Conservation (phyloP, 176 grass and related monocot genomes). For the Secale cereale region DNA sequence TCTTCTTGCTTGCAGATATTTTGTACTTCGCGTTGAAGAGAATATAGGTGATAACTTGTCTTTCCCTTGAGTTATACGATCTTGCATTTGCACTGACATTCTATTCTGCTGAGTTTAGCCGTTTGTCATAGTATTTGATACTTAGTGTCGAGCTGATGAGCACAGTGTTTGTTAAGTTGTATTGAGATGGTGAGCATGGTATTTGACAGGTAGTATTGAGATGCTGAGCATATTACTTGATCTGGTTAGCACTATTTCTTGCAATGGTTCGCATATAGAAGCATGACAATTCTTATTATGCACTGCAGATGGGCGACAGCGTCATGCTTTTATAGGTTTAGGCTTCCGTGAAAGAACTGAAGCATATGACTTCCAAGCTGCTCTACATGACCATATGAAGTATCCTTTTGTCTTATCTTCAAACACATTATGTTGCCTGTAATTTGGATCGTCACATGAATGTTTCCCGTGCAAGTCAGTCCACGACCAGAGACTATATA, state of each 20-base stretch:
- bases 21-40: slow-evolving; percentile 89
- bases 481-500: not conserved
- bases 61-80: not conserved
- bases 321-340: slow-evolving; percentile 95
- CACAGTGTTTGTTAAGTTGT: not conserved
- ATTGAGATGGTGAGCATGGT: not conserved
- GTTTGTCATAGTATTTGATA: slow-evolving; percentile 19
- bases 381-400: slow-evolving; percentile 99
- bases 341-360: slow-evolving; percentile 96
- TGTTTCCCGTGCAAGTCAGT: not conserved
- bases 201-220: slow-evolving; percentile 6
- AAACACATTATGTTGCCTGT: slow-evolving; percentile 7
- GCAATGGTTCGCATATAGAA: not conserved
- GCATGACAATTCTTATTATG: slow-evolving; percentile 11
- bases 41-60: slow-evolving; percentile 72
- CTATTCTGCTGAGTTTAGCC: not conserved
- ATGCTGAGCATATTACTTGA: not conserved
- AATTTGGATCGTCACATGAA: not conserved
- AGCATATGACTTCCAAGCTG: slow-evolving; percentile 99
- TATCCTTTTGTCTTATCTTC: slow-evolving; percentile 50
- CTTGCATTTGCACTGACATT: not conserved
- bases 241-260: not conserved
- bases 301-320: slow-evolving; percentile 70
- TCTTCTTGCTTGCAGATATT: slow-evolving; percentile 64
- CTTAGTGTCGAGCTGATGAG: not conserved